Base-by-base conservation (phyloP, 169 alveolate genomes). In the Plasmodium sp. region DNA sequence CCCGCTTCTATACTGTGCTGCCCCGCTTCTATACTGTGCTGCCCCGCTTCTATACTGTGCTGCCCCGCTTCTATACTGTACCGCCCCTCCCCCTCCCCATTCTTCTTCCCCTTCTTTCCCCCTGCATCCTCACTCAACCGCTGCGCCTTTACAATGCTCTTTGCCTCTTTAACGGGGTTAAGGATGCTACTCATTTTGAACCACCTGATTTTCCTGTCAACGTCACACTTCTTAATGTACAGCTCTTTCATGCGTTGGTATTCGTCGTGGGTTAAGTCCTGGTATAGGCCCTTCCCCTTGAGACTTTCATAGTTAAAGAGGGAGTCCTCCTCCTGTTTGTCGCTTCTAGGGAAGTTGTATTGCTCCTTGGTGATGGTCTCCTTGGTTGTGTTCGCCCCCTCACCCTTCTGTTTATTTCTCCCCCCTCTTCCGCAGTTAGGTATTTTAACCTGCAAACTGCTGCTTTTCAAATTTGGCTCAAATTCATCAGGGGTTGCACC, bases 231-330 rank as follows among this genome's bases (percentile, higher is more conserved):
- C 77, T 84, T 94, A 51, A 95, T 95, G 72, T 94, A 92, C 74
- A 96, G 83, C 27, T 92, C 95, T 51, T 93, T 96, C 86, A 96
- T 75, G 92, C 94, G 85, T 85, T 86, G 95, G 33, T 93, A 83
- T 84, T 96, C 98, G 16, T 93, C 97, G 75, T 96, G 97, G 18
- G 98, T 96, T 51, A 96, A 85, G 62, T 96, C 97, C 80, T 96
- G 97, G 41, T 93, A 94, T 43, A 45, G 58, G 6, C 77, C 83
- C 33, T 74, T 84, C 67, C 86, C 72, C n/a, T 92, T 80, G 71
- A 93, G 22, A 16, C 95, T 83, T 85, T 94, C 97, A 54, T 92
- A 94, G 56, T 91, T 83, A 72, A 91, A 51, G 34, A 74, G 48
- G 51, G 72, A 39, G 5, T 39, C 58, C 9, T 91, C 82, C 51